Percentiles rank a stretch among this genome's conserved stretches.
These are phyloP conservation scores for Medicago lupulina DNA, from an alignment of 306 rosid genomes.

Conservation along the genomic window DNA sequence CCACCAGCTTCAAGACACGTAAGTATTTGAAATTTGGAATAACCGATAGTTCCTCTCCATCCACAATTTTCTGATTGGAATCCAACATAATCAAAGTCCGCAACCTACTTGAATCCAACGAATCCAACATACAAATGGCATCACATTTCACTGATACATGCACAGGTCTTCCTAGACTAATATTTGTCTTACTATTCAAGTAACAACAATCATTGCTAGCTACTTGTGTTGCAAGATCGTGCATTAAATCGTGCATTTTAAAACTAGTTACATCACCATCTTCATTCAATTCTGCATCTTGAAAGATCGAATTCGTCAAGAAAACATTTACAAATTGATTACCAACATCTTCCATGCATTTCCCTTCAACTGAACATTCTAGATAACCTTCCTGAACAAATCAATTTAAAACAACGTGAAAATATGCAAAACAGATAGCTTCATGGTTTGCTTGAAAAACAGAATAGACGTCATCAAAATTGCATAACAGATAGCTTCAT, in stretches of 20 bases:
- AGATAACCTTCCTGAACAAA: too few species aligned
- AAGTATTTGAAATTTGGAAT: background rate
- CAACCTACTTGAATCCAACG: background rate
- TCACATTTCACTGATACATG: background rate
- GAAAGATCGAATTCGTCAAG: background rate
- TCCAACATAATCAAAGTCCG: background rate
- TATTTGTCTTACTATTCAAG: background rate
- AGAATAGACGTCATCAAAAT: too few species aligned
- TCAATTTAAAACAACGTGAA: too few species aligned
- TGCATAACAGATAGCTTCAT: too few species aligned
- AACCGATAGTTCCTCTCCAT: background rate
- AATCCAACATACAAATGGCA: background rate
- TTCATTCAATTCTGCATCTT: background rate
- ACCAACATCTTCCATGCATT: background rate
- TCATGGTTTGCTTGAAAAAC: too few species aligned
- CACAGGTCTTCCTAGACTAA: background rate
- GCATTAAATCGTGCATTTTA: background rate
- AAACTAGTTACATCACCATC: background rate
- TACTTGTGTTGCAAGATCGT: background rate
- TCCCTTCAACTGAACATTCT: background rate
- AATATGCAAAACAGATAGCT: too few species aligned
- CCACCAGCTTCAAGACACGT: background rate
- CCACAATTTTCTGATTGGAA: background rate
- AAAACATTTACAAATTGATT: background rate
- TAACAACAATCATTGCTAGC: background rate